These are phyloP conservation scores for Sequoiadendron giganteum DNA, from an alignment of 75 land plant genomes.

Conservation along the genomic window DNA sequence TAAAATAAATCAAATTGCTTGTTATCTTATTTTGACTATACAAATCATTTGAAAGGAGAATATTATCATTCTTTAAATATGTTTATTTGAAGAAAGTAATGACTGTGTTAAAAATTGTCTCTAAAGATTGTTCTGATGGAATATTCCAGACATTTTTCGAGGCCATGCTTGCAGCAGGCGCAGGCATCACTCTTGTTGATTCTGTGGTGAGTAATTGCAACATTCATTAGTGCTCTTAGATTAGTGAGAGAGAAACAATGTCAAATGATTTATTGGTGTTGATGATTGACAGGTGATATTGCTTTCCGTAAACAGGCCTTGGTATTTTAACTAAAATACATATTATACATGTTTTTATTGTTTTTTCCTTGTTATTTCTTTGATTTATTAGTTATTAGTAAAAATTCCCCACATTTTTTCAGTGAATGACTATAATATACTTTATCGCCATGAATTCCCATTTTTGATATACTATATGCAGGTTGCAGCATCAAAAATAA, in stretches of 20 bases:
- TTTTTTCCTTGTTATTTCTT: not conserved
- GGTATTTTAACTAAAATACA: not conserved
- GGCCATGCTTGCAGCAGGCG: slow-evolving; percentile 89
- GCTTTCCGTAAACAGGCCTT: not conserved
- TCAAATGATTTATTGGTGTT: not conserved
- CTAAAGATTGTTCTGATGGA: not conserved
- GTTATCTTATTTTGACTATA: not conserved
- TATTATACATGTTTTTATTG: not conserved
- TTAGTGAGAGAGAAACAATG: not conserved
- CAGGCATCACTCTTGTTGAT: slow-evolving; percentile 85
- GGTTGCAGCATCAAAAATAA: slow-evolving; percentile 77
- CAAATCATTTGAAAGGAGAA: not conserved
- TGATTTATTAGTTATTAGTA: not conserved
- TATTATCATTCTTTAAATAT: not conserved
- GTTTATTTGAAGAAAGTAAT: not conserved
- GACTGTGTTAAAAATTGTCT: not conserved
- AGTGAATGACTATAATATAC: not conserved
- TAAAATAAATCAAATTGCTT: not conserved
- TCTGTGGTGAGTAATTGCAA: slow-evolving; percentile 60
- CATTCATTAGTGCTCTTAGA: not conserved
- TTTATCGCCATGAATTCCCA: slow-evolving; percentile 10
- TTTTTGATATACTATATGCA: slow-evolving; percentile 29
- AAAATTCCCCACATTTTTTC: not conserved
- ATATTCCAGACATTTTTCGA: slow-evolving; percentile 74
- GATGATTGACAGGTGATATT: not conserved